Conservation (phyloP, 1,139 yeast species). For the Pichia sp. region DNA sequence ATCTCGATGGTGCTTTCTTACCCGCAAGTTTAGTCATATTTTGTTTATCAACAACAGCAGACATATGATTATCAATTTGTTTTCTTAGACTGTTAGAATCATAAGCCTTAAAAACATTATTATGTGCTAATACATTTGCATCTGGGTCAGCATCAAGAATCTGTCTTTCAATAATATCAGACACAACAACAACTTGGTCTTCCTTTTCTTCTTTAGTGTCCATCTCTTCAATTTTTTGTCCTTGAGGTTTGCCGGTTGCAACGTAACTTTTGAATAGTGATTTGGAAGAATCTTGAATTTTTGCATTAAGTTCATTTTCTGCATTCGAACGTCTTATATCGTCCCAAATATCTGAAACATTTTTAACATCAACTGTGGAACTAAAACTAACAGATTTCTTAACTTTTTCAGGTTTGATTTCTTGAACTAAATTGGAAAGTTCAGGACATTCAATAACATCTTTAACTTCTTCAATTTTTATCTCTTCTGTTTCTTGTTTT, state of each 20-base stretch:
- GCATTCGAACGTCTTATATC: constrained; percentile 33
- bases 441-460: neutral
- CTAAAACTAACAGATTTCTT: constrained; percentile 51
- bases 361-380: constrained; percentile 47
- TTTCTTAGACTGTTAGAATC: constrained; percentile 7
- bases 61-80: constrained; percentile 6
- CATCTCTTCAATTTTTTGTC: constrained; percentile 9
- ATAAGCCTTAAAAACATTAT: constrained; percentile 10
- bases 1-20: constrained; percentile 13
- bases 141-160: constrained; percentile 1
- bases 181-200: constrained; percentile 15
- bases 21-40: constrained; percentile 14
- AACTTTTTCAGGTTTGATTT: constrained; percentile 11
- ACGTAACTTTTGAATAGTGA: constrained; percentile 6
- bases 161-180: constrained; percentile 25
- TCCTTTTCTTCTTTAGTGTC: constrained; percentile 1
- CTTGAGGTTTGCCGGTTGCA: neutral
- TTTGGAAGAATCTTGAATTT: neutral
- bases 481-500: neutral
- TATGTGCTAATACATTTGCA: neutral
- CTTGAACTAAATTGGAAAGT: neutral
- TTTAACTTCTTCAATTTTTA: neutral
- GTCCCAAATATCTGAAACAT: constrained; percentile 52
- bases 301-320: constrained; percentile 12
- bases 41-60: neutral